These are phyloP conservation scores for Diddensiella transvaalensis DNA, from an alignment of 805 yeast genomes.

Conservation along the genomic window DNA sequence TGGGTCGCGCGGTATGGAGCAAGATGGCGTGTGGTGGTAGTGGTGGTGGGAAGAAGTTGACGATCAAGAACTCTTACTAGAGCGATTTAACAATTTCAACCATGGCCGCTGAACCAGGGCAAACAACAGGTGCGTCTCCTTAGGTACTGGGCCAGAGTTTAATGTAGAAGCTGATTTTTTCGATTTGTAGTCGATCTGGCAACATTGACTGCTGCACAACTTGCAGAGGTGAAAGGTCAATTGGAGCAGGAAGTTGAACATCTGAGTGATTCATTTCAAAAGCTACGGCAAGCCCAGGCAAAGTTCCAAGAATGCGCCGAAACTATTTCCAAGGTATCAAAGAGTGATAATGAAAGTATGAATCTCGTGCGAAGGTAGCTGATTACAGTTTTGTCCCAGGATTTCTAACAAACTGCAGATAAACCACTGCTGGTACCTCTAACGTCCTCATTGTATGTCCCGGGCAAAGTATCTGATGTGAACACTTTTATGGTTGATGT, in stretches of 20 bases:
- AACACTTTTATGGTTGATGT: slow-evolving; percentile 82
- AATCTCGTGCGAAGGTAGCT: too few relatives aligned
- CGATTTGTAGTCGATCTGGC: slow-evolving; percentile 55
- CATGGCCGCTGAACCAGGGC: slow-evolving; percentile 3
- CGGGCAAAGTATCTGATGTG: slow-evolving; percentile 67
- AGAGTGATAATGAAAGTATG: slow-evolving; percentile 1
- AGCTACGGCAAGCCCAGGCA: slow-evolving; percentile 74
- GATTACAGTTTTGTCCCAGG: background rate
- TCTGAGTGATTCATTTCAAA: slow-evolving; percentile 76
- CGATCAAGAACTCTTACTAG: too few relatives aligned
- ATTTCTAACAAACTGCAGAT: slow-evolving; percentile 28
- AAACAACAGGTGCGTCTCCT: slow-evolving; percentile 10
- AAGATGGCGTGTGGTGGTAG: too few relatives aligned
- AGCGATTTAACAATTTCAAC: too few relatives aligned
- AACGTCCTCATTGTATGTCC: slow-evolving; percentile 83
- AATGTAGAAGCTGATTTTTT: slow-evolving; percentile 4
- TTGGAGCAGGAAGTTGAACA: slow-evolving; percentile 84
- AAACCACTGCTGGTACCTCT: slow-evolving; percentile 75
- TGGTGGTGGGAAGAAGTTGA: too few relatives aligned
- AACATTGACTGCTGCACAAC: slow-evolving; percentile 76
- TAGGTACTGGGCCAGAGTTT: background rate
- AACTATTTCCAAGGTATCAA: slow-evolving; percentile 62
- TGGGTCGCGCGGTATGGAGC: too few relatives aligned
- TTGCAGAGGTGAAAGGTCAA: slow-evolving; percentile 75
- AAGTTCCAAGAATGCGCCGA: slow-evolving; percentile 78